phyloP scores from a whole-genome alignment of 768 basidiomycete species.

The Lenzites betulinus region DNA sequence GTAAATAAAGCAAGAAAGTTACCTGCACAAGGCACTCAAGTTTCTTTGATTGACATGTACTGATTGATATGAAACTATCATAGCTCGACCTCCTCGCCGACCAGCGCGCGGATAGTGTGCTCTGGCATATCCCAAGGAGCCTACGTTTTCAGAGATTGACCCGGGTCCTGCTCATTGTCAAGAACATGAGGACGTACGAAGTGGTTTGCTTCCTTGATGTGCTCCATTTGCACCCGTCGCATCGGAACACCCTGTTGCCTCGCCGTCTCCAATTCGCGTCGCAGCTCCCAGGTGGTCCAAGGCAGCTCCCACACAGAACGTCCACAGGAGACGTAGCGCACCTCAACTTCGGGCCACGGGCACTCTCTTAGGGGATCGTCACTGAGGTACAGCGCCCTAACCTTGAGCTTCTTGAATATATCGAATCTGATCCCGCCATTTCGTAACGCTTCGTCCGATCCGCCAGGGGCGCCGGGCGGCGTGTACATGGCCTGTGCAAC shows the following conservation, averaged over 20 bases:
- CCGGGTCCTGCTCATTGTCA: too few species aligned
- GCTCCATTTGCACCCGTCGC: not conserved
- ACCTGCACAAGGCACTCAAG: too few species aligned
- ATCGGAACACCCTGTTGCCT: not conserved
- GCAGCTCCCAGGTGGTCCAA: not conserved
- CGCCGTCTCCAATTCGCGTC: not conserved
- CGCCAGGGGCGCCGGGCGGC: slow-evolving; percentile 13
- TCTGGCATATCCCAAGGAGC: not conserved
- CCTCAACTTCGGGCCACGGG: slow-evolving; percentile 2
- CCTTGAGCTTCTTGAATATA: not conserved
- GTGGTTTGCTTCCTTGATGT: slow-evolving; percentile 5
- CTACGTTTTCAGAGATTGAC: too few species aligned
- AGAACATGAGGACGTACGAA: slow-evolving; percentile 1
- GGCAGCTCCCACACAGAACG: slow-evolving; percentile 3
- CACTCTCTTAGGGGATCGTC: not conserved
- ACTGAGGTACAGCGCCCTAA: slow-evolving; percentile 12
- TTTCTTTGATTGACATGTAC: too few species aligned
- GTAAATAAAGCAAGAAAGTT: too few species aligned
- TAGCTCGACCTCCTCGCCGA: not conserved
- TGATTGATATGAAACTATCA: too few species aligned
- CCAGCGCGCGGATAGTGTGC: not conserved
- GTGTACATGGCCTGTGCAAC: not conserved
- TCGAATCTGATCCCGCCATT: slow-evolving; percentile 8
- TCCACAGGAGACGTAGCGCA: slow-evolving; percentile 1
- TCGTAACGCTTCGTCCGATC: slow-evolving; percentile 17